Conservation (phyloP, 176 grass and related monocot species). For the Metroxylon sagu region DNA sequence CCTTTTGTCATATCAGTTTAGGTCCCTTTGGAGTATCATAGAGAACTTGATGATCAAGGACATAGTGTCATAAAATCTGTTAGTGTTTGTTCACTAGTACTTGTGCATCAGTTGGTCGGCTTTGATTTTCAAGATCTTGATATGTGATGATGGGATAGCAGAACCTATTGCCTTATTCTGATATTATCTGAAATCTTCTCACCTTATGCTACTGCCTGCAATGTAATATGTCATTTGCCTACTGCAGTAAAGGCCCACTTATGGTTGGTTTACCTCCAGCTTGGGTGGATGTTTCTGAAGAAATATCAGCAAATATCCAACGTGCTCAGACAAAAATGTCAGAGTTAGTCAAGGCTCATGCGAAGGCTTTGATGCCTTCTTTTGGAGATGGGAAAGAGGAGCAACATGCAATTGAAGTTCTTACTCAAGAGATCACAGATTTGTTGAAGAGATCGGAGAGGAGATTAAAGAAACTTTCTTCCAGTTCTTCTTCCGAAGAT, state of each 20-base stretch:
- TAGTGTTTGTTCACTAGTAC: no score
- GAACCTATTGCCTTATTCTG: no score
- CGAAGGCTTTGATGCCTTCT: conserved; percentile 93
- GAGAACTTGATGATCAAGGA: no score
- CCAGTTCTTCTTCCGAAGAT: conserved; percentile 74
- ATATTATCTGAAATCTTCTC: no score
- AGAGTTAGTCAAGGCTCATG: conserved; percentile 76
- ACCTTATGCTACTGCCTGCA: no score
- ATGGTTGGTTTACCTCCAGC: conserved; percentile 64
- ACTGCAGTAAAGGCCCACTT: conserved; percentile 43
- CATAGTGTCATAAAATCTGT: no score
- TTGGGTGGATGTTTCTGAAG: conserved; percentile 95
- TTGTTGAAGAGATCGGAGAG: conserved; percentile 82
- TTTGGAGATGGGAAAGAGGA: conserved; percentile 74
- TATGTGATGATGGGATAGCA: no score
- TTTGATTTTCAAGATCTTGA: no score
- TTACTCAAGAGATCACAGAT: conserved; percentile 86
- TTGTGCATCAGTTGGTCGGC: no score
- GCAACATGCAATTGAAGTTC: conserved; percentile 69
- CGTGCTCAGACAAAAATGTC: conserved; percentile 68
- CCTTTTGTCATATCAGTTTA: no score
- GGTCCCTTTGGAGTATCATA: no score
- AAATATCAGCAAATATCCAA: conserved; percentile 91
- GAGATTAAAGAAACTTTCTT: conserved; percentile 60
- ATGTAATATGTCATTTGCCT: background rate